phyloP scores from a whole-genome alignment of 2,329 filamentous ascomycete species.

The Emmonsiellopsis sp. region DNA sequence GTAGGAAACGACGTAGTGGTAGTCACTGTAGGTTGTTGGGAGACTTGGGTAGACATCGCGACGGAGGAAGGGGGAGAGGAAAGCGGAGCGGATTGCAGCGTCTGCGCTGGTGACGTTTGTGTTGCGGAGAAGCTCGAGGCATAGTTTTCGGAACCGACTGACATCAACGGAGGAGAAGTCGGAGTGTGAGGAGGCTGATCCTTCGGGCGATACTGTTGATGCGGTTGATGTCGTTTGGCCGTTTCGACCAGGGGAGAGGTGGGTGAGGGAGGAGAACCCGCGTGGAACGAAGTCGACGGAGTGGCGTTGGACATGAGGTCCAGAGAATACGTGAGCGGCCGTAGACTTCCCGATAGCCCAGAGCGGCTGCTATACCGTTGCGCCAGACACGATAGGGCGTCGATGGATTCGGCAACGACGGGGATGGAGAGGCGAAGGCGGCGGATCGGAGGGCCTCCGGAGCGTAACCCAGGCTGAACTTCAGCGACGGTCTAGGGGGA shows the following conservation, averaged over 20 bases:
- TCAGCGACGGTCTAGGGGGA: constrained; percentile 4
- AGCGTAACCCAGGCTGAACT: constrained; percentile 3
- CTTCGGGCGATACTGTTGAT: constrained; percentile 12
- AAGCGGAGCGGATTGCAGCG: constrained; percentile 31
- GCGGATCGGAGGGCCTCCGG: constrained; percentile 1
- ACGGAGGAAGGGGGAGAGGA: constrained; percentile 34
- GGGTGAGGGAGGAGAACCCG: constrained; percentile 32
- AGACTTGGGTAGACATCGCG: constrained; percentile 35
- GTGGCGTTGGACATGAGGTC: constrained; percentile 31
- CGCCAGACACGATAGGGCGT: background rate
- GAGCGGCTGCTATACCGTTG: background rate
- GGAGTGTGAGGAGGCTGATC: constrained; percentile 5
- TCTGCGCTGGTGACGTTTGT: constrained; percentile 38
- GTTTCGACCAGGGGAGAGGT: constrained; percentile 32
- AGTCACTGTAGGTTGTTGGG: constrained; percentile 32
- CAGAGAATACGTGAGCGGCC: background rate
- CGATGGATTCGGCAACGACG: background rate
- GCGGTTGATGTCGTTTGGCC: constrained; percentile 22
- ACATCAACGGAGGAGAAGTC: constrained; percentile 42
- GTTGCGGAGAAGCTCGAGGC: constrained; percentile 36
- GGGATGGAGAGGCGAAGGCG: background rate
- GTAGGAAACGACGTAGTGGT: constrained; percentile 36
- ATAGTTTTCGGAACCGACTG: constrained; percentile 41
- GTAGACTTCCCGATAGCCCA: background rate
- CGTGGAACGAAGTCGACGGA: constrained; percentile 23